A percentile compares a stretch with the other conserved stretches of the same genome.
phyloP scores from a whole-genome alignment of 2,329 filamentous ascomycete genomes.

The Aureobasidium sp. region DNA sequence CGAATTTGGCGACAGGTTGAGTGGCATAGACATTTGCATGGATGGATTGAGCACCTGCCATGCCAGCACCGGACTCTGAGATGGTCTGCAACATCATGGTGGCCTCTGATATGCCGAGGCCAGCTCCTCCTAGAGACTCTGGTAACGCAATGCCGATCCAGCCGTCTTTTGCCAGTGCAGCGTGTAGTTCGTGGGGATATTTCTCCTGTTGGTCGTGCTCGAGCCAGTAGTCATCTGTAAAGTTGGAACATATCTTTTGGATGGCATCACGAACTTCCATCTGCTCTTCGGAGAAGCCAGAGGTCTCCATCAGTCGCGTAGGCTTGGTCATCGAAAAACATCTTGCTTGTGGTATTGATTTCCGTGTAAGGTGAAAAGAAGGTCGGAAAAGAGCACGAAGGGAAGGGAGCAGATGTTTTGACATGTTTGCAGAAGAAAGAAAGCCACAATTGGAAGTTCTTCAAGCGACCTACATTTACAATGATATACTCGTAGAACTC shows the following conservation, averaged over 20 bases:
- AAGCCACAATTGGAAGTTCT: not conserved
- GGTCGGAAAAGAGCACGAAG: not conserved
- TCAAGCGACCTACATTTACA: not conserved
- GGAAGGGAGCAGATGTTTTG: not conserved
- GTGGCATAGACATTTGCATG: slow-evolving; percentile 66
- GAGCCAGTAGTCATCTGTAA: slow-evolving; percentile 59
- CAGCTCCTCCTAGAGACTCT: slow-evolving; percentile 65
- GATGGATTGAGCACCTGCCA: slow-evolving; percentile 58
- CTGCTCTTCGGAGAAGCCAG: slow-evolving; percentile 37
- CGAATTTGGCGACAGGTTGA: slow-evolving; percentile 67
- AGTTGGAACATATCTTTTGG: slow-evolving; percentile 37
- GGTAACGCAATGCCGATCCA: slow-evolving; percentile 79
- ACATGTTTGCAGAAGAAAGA: not conserved
- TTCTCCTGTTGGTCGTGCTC: slow-evolving; percentile 62
- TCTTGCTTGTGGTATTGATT: not conserved
- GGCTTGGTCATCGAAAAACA: slow-evolving; percentile 23
- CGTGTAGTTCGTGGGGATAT: slow-evolving; percentile 70
- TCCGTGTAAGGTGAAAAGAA: not conserved
- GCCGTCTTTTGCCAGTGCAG: slow-evolving; percentile 64
- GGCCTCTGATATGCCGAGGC: slow-evolving; percentile 68
- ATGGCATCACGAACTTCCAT: slow-evolving; percentile 38
- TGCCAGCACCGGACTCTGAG: slow-evolving; percentile 67
- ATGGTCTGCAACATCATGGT: slow-evolving; percentile 86
- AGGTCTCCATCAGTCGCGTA: slow-evolving; percentile 19
- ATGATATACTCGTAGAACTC: not conserved